These are phyloP conservation scores for Anthostomella pinea DNA, from an alignment of 2,329 filamentous ascomycete species.

Conservation along the genomic window DNA sequence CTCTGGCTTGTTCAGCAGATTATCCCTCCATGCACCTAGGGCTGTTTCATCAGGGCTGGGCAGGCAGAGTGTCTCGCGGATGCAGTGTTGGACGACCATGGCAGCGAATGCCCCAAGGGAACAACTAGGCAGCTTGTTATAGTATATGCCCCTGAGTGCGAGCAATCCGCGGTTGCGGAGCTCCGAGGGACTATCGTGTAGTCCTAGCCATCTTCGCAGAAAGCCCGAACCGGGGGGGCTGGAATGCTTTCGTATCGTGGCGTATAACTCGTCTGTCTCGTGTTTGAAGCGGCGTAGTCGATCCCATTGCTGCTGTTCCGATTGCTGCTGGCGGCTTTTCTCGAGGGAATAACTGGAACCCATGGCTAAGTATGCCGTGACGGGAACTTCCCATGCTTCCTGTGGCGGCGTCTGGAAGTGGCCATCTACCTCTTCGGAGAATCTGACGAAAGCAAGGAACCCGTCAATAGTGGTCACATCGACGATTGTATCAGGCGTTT, in stretches of 20 bases:
- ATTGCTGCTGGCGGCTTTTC: background rate
- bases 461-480: background rate
- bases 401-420: background rate
- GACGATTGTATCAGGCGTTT: no score
- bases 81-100: constrained; percentile 1
- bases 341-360: background rate
- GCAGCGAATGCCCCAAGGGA: background rate
- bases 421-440: background rate
- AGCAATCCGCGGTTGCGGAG: background rate
- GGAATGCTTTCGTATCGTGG: background rate
- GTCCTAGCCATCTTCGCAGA: background rate
- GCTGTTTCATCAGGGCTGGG: background rate
- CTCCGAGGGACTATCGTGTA: background rate
- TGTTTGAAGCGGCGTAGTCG: background rate
- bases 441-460: background rate
- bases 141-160: background rate
- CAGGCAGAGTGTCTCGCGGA: background rate
- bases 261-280: background rate
- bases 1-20: background rate
- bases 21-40: background rate
- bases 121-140: background rate
- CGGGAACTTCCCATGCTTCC: background rate
- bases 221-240: background rate
- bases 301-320: background rate
- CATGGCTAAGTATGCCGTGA: background rate